Percentiles rank a stretch among this genome's conserved stretches.
These are phyloP conservation scores for Biscogniauxia mediterranea DNA, from an alignment of 2,329 filamentous ascomycete species.

Conservation along the genomic window DNA sequence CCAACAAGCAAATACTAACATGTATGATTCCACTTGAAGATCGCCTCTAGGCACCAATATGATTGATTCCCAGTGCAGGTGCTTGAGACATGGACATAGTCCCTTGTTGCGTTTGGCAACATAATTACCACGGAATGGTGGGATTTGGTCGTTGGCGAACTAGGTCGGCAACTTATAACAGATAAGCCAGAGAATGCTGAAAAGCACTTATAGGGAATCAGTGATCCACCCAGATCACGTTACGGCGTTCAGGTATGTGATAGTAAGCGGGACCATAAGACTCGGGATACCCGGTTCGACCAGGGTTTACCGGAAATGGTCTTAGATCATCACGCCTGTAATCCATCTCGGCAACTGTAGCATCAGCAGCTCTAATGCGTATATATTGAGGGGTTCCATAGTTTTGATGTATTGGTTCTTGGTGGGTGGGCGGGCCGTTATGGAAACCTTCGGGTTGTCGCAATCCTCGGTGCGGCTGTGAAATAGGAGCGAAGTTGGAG, in stretches of 20 bases:
- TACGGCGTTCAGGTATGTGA: slow-evolving; percentile 16
- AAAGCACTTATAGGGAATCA: neutral
- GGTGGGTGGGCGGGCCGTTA: neutral
- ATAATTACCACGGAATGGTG: neutral
- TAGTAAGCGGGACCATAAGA: slow-evolving; percentile 14
- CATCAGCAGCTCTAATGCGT: slow-evolving; percentile 8
- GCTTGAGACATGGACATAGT: neutral
- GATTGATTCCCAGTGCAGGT: neutral
- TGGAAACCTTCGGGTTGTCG: neutral
- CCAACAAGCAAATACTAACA: neutral
- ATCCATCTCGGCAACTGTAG: slow-evolving; percentile 6
- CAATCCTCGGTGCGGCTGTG: slow-evolving; percentile 3
- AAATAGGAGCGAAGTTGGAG: slow-evolving; percentile 4
- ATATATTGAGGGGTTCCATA: slow-evolving; percentile 6
- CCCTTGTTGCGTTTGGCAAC: neutral
- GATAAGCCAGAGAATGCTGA: neutral
- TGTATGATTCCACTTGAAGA: neutral
- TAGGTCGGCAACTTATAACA: neutral
- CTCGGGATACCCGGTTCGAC: slow-evolving; percentile 18
- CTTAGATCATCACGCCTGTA: slow-evolving; percentile 17
- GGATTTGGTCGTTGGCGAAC: neutral
- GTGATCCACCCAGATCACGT: slow-evolving; percentile 25
- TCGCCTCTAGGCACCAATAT: too few relatives aligned
- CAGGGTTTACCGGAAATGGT: slow-evolving; percentile 19
- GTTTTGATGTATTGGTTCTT: neutral